A percentile compares a stretch with the other conserved stretches of the same genome.
These are phyloP conservation scores for Trichoderma pleuroti DNA, from an alignment of 2,329 filamentous ascomycete species.

Conservation along the genomic window DNA sequence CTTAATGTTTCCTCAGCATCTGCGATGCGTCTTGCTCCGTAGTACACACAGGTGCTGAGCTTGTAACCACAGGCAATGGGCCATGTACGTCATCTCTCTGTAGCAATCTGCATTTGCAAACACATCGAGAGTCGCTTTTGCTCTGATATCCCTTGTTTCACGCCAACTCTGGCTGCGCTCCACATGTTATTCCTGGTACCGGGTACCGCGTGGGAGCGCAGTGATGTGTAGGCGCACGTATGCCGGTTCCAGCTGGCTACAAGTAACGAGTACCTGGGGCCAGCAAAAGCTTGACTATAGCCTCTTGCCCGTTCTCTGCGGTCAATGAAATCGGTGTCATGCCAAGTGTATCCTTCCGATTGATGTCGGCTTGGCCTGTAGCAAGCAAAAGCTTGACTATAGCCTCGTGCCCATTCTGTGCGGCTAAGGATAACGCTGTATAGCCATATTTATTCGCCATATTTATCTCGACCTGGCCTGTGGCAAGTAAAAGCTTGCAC, in stretches of 20 bases:
- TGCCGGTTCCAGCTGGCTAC: not conserved
- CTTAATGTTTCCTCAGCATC: not conserved
- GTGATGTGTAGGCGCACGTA: not conserved
- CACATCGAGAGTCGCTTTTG: not conserved
- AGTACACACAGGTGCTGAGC: not conserved
- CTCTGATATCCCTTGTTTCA: not conserved
- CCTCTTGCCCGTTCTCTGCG: not conserved
- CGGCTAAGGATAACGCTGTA: not conserved
- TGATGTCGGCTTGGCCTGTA: too few relatives aligned
- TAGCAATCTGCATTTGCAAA: not conserved
- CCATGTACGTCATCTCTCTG: conserved; percentile 4
- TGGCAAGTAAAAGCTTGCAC: too few relatives aligned
- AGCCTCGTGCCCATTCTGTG: too few relatives aligned
- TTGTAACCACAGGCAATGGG: not conserved
- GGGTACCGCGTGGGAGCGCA: not conserved
- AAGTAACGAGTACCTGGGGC: not conserved
- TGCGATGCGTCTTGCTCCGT: not conserved
- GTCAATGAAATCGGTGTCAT: not conserved
- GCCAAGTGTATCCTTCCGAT: not conserved
- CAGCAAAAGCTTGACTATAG: not conserved
- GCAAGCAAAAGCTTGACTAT: too few relatives aligned
- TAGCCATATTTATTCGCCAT: not conserved
- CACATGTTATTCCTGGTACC: not conserved
- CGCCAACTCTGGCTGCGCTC: not conserved
- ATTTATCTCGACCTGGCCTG: not conserved